Evolutionary conservation across 1,139 yeast genomes (phyloP).

Genomic region (Blastobotrys persicus): DNA sequence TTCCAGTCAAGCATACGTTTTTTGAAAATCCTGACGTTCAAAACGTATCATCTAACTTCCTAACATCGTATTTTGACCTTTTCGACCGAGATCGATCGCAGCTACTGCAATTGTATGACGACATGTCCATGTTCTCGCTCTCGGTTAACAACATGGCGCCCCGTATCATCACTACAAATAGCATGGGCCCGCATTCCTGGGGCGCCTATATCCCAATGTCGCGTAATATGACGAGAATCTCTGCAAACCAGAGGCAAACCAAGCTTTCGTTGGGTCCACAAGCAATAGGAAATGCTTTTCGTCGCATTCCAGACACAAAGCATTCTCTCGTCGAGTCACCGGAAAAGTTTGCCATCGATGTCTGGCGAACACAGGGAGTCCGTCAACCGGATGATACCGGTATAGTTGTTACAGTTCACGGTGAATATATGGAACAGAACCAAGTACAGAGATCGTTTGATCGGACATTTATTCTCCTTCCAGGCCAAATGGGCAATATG

Average conservation of each 20-base stretch:
- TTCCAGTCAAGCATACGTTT: slow-evolving; percentile 54
- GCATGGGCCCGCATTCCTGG: slow-evolving; percentile 29
- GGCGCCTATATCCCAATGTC: slow-evolving; percentile 50
- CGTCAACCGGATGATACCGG: slow-evolving; percentile 64
- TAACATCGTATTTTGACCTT: slow-evolving; percentile 66
- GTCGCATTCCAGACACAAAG: slow-evolving; percentile 67
- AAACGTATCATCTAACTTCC: slow-evolving; percentile 67
- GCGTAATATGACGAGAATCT: slow-evolving; percentile 69
- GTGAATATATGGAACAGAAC: slow-evolving; percentile 69
- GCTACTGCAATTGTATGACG: slow-evolving; percentile 69
- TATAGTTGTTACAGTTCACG: slow-evolving; percentile 75
- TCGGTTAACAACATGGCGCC: slow-evolving; percentile 51
- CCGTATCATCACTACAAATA: slow-evolving; percentile 33
- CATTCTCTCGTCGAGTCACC: slow-evolving; percentile 69
- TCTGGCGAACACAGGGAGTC: slow-evolving; percentile 50
- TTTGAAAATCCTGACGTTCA: slow-evolving; percentile 79
- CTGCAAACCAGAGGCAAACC: slow-evolving; percentile 51
- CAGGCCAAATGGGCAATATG: slow-evolving; percentile 66
- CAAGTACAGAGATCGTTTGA: slow-evolving; percentile 76
- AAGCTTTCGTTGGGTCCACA: slow-evolving; percentile 73
- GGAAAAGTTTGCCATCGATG: slow-evolving; percentile 69
- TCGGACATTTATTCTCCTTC: slow-evolving; percentile 70
- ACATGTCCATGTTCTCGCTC: slow-evolving; percentile 80
- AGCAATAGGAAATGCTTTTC: slow-evolving; percentile 58
- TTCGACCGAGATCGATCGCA: slow-evolving; percentile 83